A percentile compares a stretch with the other conserved stretches of the same genome.
Conservation (phyloP, 2,329 filamentous ascomycete genomes). For the Bipolaris gigantea region DNA sequence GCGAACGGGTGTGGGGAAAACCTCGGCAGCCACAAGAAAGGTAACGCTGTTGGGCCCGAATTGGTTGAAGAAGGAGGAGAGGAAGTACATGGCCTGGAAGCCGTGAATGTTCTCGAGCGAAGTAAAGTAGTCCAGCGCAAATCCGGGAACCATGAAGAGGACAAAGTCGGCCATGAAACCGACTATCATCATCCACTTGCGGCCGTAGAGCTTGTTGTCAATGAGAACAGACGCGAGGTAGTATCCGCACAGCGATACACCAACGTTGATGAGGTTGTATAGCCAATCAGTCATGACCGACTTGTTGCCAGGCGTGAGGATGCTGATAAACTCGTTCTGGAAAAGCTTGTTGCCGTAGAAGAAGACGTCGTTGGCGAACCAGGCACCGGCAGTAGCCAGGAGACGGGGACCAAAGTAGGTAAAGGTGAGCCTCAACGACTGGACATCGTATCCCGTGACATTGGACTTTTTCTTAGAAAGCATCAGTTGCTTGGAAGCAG, state of each 20-base stretch:
- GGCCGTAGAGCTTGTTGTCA: slow-evolving; percentile 94
- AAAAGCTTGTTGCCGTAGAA: slow-evolving; percentile 99
- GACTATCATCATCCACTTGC: slow-evolving; percentile 94
- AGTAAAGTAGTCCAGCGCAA: slow-evolving; percentile 84
- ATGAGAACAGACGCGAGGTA: slow-evolving; percentile 87
- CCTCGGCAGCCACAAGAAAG: slow-evolving; percentile 93
- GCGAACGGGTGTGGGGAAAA: slow-evolving; percentile 92
- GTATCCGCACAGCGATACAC: slow-evolving; percentile 83
- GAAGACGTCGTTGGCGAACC: slow-evolving; percentile 98
- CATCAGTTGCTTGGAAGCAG: slow-evolving; percentile 79
- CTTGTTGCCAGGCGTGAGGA: slow-evolving; percentile 68
- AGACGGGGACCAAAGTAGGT: slow-evolving; percentile 83
- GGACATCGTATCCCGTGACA: slow-evolving; percentile 90
- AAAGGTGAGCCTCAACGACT: slow-evolving; percentile 77
- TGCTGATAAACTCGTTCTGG: slow-evolving; percentile 84
- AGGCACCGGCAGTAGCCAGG: slow-evolving; percentile 81
- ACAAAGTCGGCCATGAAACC: slow-evolving; percentile 93
- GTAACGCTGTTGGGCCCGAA: slow-evolving; percentile 96
- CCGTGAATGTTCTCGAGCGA: slow-evolving; percentile 69
- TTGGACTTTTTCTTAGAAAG: slow-evolving; percentile 81
- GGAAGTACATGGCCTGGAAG: slow-evolving; percentile 99
- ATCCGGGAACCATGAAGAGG: slow-evolving; percentile 88
- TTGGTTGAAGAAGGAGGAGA: slow-evolving; percentile 98
- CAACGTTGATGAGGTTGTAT: slow-evolving; percentile 90
- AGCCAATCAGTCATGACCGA: slow-evolving; percentile 86